phyloP scores from a whole-genome alignment of 2,329 filamentous ascomycete genomes.

The Sporothrix mexicana region DNA sequence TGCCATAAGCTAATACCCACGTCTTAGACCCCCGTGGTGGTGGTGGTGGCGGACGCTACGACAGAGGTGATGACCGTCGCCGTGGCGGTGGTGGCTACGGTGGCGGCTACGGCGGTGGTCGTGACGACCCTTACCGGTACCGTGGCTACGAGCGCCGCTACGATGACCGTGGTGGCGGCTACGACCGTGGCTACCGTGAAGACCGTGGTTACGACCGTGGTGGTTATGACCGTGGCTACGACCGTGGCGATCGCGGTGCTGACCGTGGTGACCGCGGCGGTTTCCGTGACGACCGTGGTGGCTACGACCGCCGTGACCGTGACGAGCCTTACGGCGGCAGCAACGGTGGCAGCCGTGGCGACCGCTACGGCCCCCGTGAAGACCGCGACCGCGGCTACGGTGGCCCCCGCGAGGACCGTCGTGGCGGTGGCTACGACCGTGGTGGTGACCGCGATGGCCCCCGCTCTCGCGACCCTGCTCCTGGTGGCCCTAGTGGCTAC shows the following conservation, averaged over 20 bases:
- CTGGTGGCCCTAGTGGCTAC: slow-evolving; percentile 48
- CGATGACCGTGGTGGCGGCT: slow-evolving; percentile 41
- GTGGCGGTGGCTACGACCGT: slow-evolving; percentile 43
- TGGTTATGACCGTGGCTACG: slow-evolving; percentile 52
- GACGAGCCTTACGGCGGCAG: slow-evolving; percentile 45
- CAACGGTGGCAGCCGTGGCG: slow-evolving; percentile 51
- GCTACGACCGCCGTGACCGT: slow-evolving; percentile 59
- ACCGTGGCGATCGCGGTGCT: slow-evolving; percentile 45
- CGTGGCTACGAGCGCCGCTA: slow-evolving; percentile 51
- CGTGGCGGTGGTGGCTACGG: slow-evolving; percentile 60
- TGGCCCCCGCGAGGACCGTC: slow-evolving; percentile 44
- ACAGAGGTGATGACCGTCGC: slow-evolving; percentile 60
- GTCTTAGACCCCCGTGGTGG: slow-evolving; percentile 46
- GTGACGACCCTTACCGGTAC: slow-evolving; percentile 44
- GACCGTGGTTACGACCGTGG: slow-evolving; percentile 55
- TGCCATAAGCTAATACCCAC: neutral
- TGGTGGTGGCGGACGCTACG: slow-evolving; percentile 62
- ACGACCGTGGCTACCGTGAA: slow-evolving; percentile 58
- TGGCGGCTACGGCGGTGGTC: slow-evolving; percentile 52
- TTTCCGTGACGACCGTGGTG: slow-evolving; percentile 47
- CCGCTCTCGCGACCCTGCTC: slow-evolving; percentile 39
- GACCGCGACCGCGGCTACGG: slow-evolving; percentile 52
- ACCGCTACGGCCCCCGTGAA: slow-evolving; percentile 55
- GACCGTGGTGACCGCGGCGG: slow-evolving; percentile 31
- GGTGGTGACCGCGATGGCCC: slow-evolving; percentile 41